Evolutionary conservation across 2,329 filamentous ascomycete species (phyloP), one percentile per base, ranked within the genome.

Genomic region (Fusarium oligoseptatum): DNA sequence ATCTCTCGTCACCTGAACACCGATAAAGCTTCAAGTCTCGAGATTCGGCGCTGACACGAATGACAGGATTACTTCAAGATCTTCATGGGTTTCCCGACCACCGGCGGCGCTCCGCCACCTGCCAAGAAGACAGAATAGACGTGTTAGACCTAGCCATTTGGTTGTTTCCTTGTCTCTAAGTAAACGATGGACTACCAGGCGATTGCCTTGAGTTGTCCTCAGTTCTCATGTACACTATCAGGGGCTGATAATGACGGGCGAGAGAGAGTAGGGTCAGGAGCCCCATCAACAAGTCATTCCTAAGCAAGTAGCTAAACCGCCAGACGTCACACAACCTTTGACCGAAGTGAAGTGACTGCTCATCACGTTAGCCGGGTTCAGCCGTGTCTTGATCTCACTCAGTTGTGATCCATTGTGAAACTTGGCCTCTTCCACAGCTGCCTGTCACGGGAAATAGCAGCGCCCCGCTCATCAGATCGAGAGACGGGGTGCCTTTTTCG

Each of bases 11-110:
- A 15, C 60, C 32, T 15, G 64, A 8, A 32, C 12, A 17, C 7
- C 10, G 29, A 36, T 3, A 22, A 56, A 14, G 15, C 24, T 34
- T 37, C n/a, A 48, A 17, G 20, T 36, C 11, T 24, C 20, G 34
- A 60, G 12, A 11, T 50, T 58, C 15, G 41, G 32, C 56, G 10
- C 64, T 39, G 58, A 67, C 29, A 24, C 22, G 74, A 61, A 27
- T 20, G 9, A 64, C 71, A 91, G 89, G 93, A 96, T 80, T 95
- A 93, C 76, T 95, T 95, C 89, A 96, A 97, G 89, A 94, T 97
- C 80, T 94, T 94, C 81, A 95, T 97, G 91, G 94, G 94, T 48
- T 84, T 97, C 63, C 94, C 94, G 3, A 97, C 94, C 5, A 97
- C 94, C 1, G 94, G 94, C 69, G 93, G 94, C 50, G 84, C 87